These are phyloP conservation scores for Cryptosporidium viatorum DNA, from an alignment of 169 alveolate genomes.

Conservation along the genomic window DNA sequence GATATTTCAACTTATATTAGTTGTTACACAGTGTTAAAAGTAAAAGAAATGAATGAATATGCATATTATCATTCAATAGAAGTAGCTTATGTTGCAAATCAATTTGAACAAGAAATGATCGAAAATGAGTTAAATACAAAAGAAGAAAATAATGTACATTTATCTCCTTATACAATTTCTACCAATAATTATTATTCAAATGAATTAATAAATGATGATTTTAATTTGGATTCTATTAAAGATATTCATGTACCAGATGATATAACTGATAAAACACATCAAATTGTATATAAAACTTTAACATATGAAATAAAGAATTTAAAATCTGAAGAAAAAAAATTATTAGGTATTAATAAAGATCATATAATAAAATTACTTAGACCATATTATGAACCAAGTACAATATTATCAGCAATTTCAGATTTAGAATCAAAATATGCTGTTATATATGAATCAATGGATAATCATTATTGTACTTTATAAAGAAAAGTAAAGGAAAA, in stretches of 20 bases:
- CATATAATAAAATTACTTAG: slow-evolving; percentile 10
- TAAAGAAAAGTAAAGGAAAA: not conserved
- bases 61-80: slow-evolving; percentile 70
- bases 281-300: slow-evolving; percentile 41
- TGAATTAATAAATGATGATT: not conserved
- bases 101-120: not conserved
- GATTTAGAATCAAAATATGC: slow-evolving; percentile 73
- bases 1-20: slow-evolving; percentile 64
- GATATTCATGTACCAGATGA: slow-evolving; percentile 46
- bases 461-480: slow-evolving; percentile 52
- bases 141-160: not conserved
- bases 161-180: not conserved
- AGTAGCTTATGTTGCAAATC: slow-evolving; percentile 5
- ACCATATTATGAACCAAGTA: slow-evolving; percentile 36
- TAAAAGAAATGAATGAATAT: slow-evolving; percentile 20
- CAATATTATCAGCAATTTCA: slow-evolving; percentile 28
- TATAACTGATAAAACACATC: slow-evolving; percentile 20
- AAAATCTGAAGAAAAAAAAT: slow-evolving; percentile 28
- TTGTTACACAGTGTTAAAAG: slow-evolving; percentile 51
- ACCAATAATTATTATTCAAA: not conserved
- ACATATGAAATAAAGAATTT: slow-evolving; percentile 19
- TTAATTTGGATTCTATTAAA: slow-evolving; percentile 6
- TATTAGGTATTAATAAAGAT: slow-evolving; percentile 29
- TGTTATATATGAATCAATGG: slow-evolving; percentile 58
- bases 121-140: not conserved